These are phyloP conservation scores for Zangia roseola DNA, from an alignment of 768 basidiomycete species.

Conservation along the genomic window DNA sequence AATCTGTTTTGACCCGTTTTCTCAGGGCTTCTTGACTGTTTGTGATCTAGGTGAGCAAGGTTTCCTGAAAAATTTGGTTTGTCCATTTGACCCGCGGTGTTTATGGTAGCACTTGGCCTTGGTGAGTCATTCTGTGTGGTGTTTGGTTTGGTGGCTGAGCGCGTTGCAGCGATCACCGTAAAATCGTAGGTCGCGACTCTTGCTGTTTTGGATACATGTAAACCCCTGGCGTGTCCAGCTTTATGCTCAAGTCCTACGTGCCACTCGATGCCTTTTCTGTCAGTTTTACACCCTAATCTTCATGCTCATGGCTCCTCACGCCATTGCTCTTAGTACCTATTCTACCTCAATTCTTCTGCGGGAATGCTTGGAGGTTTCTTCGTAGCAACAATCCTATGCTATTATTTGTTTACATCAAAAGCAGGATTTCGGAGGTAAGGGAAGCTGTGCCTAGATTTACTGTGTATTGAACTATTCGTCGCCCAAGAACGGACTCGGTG, in stretches of 20 bases:
- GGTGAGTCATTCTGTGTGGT: constrained; percentile 1
- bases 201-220: not conserved
- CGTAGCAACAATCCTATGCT: constrained; percentile 49
- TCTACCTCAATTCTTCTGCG: constrained; percentile 52
- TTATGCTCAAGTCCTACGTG: constrained; percentile 33
- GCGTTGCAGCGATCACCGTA: constrained; percentile 43
- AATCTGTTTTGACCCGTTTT: constrained; percentile 9
- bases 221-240: constrained; percentile 29
- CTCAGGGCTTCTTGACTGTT: constrained; percentile 33
- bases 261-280: constrained; percentile 43
- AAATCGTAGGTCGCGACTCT: constrained; percentile 41
- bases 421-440: constrained; percentile 49
- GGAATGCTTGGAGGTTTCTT: constrained; percentile 50
- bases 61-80: not conserved
- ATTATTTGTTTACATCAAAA: constrained; percentile 44
- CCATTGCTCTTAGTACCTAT: constrained; percentile 36
- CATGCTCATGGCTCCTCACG: not conserved
- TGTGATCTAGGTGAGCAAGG: constrained; percentile 47
- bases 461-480: not conserved
- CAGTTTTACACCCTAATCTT: constrained; percentile 6
- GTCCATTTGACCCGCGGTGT: not conserved
- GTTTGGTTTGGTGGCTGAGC: not conserved
- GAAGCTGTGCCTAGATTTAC: not conserved
- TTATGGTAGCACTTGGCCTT: constrained; percentile 9
- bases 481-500: constrained; percentile 46